A percentile compares a stretch with the other conserved stretches of the same genome.
Evolutionary conservation across 495 filamentous ascomycete species (phyloP).

Genomic region (Sordaria brevicollis): DNA sequence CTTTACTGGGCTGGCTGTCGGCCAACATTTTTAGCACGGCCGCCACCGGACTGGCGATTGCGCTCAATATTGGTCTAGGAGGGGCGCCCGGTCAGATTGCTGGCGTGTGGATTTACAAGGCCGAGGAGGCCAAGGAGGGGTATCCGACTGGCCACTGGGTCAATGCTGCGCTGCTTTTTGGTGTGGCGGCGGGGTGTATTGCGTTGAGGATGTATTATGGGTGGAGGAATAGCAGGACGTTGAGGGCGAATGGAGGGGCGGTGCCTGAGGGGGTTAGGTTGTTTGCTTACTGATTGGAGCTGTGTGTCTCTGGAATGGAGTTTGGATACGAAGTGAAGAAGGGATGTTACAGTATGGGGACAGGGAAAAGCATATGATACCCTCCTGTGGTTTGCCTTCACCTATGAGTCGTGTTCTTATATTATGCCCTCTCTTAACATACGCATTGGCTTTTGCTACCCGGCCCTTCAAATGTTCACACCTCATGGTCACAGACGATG

Average conservation of each 20-base stretch:
- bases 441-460: no score
- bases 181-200: constrained; percentile 25
- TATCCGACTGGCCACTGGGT: constrained; percentile 53
- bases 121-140: constrained; percentile 42
- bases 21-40: constrained; percentile 51
- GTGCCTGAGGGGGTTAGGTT: neutral
- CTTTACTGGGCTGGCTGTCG: constrained; percentile 54
- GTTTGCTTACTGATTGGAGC: neutral
- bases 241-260: constrained; percentile 1
- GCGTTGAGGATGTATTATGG: constrained; percentile 29
- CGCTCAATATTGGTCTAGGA: constrained; percentile 51
- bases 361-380: no score
- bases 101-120: constrained; percentile 59
- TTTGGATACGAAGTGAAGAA: neutral
- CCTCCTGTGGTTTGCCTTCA: no score
- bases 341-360: no score
- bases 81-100: constrained; percentile 51
- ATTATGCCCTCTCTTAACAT: no score
- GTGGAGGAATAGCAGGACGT: constrained; percentile 20
- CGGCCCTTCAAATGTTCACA: no score
- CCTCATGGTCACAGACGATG: no score
- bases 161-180: constrained; percentile 28
- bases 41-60: constrained; percentile 51
- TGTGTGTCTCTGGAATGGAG: neutral
- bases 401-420: no score